A percentile compares a stretch with the other conserved stretches of the same genome.
phyloP scores from a whole-genome alignment of 75 land plant genomes.

The Picea glauca region DNA sequence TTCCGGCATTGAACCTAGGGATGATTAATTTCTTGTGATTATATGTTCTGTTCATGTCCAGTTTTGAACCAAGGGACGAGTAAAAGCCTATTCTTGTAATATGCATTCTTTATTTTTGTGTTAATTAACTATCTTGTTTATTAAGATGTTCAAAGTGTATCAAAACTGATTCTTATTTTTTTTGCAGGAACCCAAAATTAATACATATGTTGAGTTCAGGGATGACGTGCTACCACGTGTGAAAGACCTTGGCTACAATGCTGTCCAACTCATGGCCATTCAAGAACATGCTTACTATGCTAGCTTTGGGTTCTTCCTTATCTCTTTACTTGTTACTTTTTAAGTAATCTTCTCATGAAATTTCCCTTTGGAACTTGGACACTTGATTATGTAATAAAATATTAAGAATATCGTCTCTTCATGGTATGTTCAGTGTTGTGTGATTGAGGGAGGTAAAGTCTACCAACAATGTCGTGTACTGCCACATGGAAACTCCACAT shows the following conservation, averaged over 20 bases:
- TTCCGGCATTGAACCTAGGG: background rate
- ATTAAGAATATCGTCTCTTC: background rate
- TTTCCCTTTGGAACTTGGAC: background rate
- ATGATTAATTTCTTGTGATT: slow-evolving; percentile 1
- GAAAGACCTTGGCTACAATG: slow-evolving; percentile 89
- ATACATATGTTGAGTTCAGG: slow-evolving; percentile 74
- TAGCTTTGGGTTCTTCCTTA: slow-evolving; percentile 70
- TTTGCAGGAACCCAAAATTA: slow-evolving; percentile 84
- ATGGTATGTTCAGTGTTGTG: background rate
- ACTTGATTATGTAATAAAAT: background rate
- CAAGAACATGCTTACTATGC: slow-evolving; percentile 96
- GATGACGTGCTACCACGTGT: slow-evolving; percentile 94
- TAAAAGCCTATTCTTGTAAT: background rate
- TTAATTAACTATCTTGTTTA: background rate
- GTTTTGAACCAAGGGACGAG: background rate
- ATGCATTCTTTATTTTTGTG: background rate
- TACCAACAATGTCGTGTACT: no score
- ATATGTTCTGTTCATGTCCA: background rate
- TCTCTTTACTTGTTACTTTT: background rate
- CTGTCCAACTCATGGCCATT: slow-evolving; percentile 94
- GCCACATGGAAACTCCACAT: no score
- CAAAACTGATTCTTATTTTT: slow-evolving; percentile 1
- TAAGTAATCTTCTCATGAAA: background rate
- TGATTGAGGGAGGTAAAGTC: background rate
- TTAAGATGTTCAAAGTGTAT: background rate